Conservation (phyloP, 2,329 filamentous ascomycete genomes). For the Neurospora sp. region DNA sequence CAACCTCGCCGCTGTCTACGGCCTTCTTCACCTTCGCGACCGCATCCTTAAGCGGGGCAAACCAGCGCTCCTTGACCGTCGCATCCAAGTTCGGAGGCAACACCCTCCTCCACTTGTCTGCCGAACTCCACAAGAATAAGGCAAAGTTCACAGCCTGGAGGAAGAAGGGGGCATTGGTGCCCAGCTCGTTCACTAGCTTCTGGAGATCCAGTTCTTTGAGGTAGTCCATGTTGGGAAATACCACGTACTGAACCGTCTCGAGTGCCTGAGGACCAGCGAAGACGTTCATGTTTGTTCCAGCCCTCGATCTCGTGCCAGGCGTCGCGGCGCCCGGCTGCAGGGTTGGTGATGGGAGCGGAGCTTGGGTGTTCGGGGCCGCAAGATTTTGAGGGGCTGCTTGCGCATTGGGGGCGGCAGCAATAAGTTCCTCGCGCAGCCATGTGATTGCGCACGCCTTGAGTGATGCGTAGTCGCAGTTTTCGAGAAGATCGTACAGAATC, state of each 20-base stretch:
- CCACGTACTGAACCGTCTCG: constrained; percentile 49
- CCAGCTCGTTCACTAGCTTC: constrained; percentile 37
- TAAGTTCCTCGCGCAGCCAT: constrained; percentile 55
- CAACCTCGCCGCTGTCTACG: constrained; percentile 1
- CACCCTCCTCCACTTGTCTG: constrained; percentile 32
- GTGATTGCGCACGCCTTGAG: constrained; percentile 53
- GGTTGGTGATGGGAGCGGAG: not conserved
- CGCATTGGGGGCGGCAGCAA: constrained; percentile 27
- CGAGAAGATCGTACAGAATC: constrained; percentile 55
- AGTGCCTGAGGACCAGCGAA: constrained; percentile 48
- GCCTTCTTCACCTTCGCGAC: constrained; percentile 20
- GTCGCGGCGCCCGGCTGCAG: not conserved
- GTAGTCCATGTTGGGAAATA: constrained; percentile 48
- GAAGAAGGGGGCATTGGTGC: constrained; percentile 42
- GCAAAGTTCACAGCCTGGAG: constrained; percentile 53
- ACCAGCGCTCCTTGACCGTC: constrained; percentile 49
- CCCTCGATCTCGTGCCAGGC: constrained; percentile 14
- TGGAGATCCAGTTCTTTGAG: constrained; percentile 32
- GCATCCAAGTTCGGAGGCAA: constrained; percentile 47
- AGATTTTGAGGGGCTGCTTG: constrained; percentile 1
- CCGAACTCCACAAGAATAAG: constrained; percentile 42
- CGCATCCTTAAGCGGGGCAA: constrained; percentile 40
- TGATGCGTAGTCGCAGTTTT: constrained; percentile 54
- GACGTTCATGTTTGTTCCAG: constrained; percentile 20
- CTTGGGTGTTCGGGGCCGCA: not conserved